Percentiles rank a stretch among this genome's conserved stretches.
These are phyloP conservation scores for Ogataea zsoltii DNA, from an alignment of 805 yeast species.

Conservation along the genomic window DNA sequence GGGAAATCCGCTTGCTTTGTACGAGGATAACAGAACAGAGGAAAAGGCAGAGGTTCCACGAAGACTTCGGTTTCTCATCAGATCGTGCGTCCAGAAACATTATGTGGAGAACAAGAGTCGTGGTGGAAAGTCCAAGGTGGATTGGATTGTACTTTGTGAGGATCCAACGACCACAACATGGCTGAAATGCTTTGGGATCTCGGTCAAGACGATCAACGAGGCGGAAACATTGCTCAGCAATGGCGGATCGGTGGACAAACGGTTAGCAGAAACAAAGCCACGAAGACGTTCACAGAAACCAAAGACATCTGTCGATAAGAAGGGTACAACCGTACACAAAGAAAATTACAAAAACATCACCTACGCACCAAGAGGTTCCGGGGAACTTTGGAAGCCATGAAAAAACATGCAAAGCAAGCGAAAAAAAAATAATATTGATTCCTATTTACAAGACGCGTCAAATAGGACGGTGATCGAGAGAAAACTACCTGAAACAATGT, in stretches of 20 bases:
- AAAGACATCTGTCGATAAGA: background rate
- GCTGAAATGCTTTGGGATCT: slow-evolving; percentile 55
- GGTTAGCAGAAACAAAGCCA: background rate
- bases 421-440: background rate
- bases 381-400: slow-evolving; percentile 61
- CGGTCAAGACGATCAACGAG: slow-evolving; percentile 51
- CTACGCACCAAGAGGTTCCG: slow-evolving; percentile 63
- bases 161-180: slow-evolving; percentile 53
- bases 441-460: background rate
- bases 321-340: slow-evolving; percentile 27
- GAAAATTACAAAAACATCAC: slow-evolving; percentile 49
- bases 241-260: background rate
- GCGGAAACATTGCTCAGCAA: slow-evolving; percentile 44
- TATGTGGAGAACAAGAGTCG: slow-evolving; percentile 39
- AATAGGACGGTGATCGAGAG: no score
- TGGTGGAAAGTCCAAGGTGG: slow-evolving; percentile 17
- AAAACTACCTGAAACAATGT: slow-evolving; percentile 1
- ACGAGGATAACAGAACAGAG: slow-evolving; percentile 2
- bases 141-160: slow-evolving; percentile 65
- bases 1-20: slow-evolving; percentile 3
- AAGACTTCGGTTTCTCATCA: slow-evolving; percentile 52
- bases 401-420: background rate
- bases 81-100: slow-evolving; percentile 59
- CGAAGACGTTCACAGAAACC: background rate
- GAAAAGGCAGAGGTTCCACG: slow-evolving; percentile 49